A percentile compares a stretch with the other conserved stretches of the same genome.
These are phyloP conservation scores for Spergularia azorica DNA, from an alignment of 179 eudicot genomes.

Conservation along the genomic window DNA sequence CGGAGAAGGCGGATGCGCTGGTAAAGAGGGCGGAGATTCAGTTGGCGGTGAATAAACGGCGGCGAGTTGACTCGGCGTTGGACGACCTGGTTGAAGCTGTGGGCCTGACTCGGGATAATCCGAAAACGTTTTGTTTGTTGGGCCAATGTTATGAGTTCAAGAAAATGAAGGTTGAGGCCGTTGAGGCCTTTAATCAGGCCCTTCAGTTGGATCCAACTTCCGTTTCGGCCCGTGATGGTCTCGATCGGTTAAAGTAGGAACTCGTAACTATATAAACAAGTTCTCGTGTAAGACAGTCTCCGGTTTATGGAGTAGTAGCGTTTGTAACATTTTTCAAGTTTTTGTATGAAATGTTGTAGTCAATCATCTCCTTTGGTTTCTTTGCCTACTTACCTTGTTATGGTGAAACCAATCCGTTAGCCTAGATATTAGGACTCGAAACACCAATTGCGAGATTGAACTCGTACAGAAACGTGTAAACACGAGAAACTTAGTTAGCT, in stretches of 20 bases:
- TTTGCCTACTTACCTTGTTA: too few species aligned
- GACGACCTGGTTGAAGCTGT: constrained; percentile 51
- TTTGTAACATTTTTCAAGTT: too few species aligned
- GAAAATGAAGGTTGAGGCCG: not conserved
- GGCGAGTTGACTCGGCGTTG: constrained; percentile 44
- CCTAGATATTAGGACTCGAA: too few species aligned
- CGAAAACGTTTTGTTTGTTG: constrained; percentile 51
- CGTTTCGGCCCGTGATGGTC: constrained; percentile 45
- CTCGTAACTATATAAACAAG: too few species aligned
- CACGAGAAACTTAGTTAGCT: too few species aligned
- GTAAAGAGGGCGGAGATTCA: constrained; percentile 68
- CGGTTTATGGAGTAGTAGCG: too few species aligned
- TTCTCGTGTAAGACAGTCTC: too few species aligned
- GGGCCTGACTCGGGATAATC: constrained; percentile 42
- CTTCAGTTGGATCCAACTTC: constrained; percentile 36
- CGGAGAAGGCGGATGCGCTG: constrained; percentile 73
- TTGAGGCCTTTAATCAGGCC: constrained; percentile 47
- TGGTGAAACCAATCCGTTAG: too few species aligned
- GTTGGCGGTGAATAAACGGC: constrained; percentile 36
- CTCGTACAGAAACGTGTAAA: too few species aligned
- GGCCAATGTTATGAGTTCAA: constrained; percentile 42
- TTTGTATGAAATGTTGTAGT: too few species aligned
- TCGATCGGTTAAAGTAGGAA: constrained; percentile 36
- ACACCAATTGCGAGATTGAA: too few species aligned
- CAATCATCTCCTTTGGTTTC: too few species aligned